Base-by-base conservation (phyloP, 371 early-diverging fungal species). In the Sporodiniella umbellata region DNA sequence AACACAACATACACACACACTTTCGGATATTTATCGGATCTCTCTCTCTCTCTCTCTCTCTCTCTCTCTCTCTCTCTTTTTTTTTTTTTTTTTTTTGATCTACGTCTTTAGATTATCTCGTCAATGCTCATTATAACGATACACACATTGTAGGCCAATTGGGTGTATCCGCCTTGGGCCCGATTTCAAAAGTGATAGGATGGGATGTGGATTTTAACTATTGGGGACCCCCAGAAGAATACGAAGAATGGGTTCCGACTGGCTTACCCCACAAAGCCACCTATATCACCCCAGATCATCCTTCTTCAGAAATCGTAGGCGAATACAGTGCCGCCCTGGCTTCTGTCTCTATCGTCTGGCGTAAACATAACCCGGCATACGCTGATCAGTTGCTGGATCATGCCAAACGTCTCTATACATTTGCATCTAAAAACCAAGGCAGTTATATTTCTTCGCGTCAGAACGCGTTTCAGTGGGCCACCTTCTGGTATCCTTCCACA, bases 141-240 rank as follows among this genome's bases (percentile, higher is more conserved):
- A 72, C 70, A 1, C 66, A 75, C 24, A 70, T 81, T 31, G 73
- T 81, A 1, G 82, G 82, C 19, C 70, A 78, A 33, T 60, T 75
- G 14, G 82, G 82, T 19, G 68, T 68, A 7, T 68, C 75, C 2
- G 77, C 78, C 2, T 50, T 75, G 8, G 75, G 73, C 0, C 72
- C 70, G 8, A 68, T 69, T 23, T 72, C 72, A 8, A 75, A 75
- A 44, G 54, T 52, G 31, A 62, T 72, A 4, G 76, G 65, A 48
- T 45, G 72, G 39, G 82, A 79, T 40, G 72, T 79, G 1, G 82
- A 81, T 39, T 81, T 81, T 51, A 75, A 75, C 35, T 81, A 81
- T 42, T 79, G 70, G 68, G 80, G 79, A 2, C 80, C 82, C 28
- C 80, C 82, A 12, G 82, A 81, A 58, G 78, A 78, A 52, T 81